Conservation (phyloP, 129 eudicot genomes). For the Chrysanthemum makinoi region DNA sequence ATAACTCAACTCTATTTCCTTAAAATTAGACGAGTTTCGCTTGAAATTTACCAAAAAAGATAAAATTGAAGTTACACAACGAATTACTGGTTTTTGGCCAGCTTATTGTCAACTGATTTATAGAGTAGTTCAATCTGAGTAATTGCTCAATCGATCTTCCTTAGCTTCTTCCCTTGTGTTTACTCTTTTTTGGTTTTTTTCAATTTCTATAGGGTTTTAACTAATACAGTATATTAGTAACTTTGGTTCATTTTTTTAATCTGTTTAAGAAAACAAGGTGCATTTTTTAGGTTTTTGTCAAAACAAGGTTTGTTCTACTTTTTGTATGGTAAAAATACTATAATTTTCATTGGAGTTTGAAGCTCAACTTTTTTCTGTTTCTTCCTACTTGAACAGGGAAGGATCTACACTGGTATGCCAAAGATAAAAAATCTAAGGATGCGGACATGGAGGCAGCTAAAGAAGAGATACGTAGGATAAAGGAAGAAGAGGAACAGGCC, state of each 20-base stretch:
- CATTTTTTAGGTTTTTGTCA: not conserved
- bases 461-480: constrained; percentile 88
- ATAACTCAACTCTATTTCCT: too few species aligned
- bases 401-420: constrained; percentile 88
- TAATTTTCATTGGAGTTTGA: too few species aligned
- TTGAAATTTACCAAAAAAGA: not conserved
- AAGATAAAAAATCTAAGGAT: constrained; percentile 59
- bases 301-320: too few species aligned
- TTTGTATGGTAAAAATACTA: too few species aligned
- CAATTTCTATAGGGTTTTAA: not conserved
- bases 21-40: not conserved
- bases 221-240: not conserved
- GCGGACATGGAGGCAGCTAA: constrained; percentile 66
- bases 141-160: not conserved
- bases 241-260: not conserved
- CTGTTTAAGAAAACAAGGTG: not conserved
- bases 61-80: not conserved
- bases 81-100: not conserved
- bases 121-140: too few species aligned
- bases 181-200: not conserved
- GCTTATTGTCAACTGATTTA: not conserved
- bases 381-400: constrained; percentile 59
- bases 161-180: not conserved
- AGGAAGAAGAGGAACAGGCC: constrained; percentile 98
- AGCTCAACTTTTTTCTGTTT: too few species aligned